Conservation (phyloP, 139 green algal species). For the Zygnema circumcarinatum region DNA sequence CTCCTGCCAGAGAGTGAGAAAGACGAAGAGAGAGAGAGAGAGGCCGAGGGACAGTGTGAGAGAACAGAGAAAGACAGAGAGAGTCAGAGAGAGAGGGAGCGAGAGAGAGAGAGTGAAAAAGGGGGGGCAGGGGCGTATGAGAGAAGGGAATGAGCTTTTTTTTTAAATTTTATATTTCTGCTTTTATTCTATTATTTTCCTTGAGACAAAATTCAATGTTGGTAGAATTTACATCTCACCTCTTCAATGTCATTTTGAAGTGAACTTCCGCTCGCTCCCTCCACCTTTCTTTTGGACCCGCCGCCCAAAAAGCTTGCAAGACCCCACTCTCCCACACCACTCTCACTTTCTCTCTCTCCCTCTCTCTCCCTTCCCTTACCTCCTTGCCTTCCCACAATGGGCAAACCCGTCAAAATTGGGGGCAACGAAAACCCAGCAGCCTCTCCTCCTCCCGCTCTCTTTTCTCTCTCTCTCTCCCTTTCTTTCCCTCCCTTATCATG, state of each 20-base stretch:
- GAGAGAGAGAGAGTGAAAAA: neutral
- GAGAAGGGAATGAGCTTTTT: neutral
- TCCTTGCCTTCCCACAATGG: neutral
- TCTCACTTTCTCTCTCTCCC: neutral
- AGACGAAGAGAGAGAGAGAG: neutral
- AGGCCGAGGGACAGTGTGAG: no score
- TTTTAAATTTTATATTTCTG: neutral
- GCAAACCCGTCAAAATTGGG: no score
- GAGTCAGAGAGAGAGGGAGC: neutral
- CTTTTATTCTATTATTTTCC: no score
- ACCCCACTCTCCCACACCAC: no score
- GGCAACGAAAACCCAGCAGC: neutral
- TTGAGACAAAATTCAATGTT: no score
- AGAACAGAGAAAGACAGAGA: neutral
- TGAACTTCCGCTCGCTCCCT: neutral
- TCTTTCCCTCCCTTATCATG: neutral
- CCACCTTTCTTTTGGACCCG: neutral
- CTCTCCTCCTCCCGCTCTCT: constrained; percentile 32
- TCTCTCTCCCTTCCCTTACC: constrained; percentile 6
- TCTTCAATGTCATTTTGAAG: no score
- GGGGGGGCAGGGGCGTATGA: neutral
- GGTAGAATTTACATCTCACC: no score
- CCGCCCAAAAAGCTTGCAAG: no score
- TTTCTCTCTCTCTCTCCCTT: neutral
- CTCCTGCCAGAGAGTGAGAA: neutral